phyloP scores from a whole-genome alignment of 1,284 basidiomycete species.

The Rhodotorula sp. region DNA sequence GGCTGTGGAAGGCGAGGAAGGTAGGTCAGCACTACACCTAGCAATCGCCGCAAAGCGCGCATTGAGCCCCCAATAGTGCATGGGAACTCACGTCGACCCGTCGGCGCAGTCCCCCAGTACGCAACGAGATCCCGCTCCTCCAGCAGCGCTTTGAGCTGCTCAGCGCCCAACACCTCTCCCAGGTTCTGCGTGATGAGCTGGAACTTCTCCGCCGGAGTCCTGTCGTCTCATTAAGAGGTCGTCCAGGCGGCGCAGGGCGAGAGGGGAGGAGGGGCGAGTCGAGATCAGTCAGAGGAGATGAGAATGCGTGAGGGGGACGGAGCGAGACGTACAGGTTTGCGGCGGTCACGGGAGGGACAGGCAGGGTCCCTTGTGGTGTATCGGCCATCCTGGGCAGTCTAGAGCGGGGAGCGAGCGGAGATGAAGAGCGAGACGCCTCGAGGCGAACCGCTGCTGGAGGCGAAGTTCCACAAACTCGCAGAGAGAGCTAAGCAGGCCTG shows the following conservation, averaged over 20 bases:
- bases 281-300: background rate
- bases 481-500: no score
- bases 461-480: no score
- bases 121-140: constrained; percentile 65
- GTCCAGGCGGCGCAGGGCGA: background rate
- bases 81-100: constrained; percentile 75
- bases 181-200: constrained; percentile 82
- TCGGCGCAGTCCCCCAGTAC: constrained; percentile 84
- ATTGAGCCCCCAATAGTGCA: no score
- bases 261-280: background rate
- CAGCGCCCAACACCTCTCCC: constrained; percentile 84
- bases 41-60: background rate
- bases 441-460: no score
- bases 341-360: constrained; percentile 12
- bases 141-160: constrained; percentile 77
- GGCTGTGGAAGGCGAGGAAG: constrained; percentile 57
- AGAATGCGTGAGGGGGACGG: background rate
- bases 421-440: background rate
- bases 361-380: constrained; percentile 18
- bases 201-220: constrained; percentile 63
- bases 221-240: background rate
- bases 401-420: background rate
- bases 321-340: constrained; percentile 16
- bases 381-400: constrained; percentile 2
- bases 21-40: background rate